These are phyloP conservation scores for Yamadazyma blattariae DNA, from an alignment of 1,139 yeast genomes.

Conservation along the genomic window DNA sequence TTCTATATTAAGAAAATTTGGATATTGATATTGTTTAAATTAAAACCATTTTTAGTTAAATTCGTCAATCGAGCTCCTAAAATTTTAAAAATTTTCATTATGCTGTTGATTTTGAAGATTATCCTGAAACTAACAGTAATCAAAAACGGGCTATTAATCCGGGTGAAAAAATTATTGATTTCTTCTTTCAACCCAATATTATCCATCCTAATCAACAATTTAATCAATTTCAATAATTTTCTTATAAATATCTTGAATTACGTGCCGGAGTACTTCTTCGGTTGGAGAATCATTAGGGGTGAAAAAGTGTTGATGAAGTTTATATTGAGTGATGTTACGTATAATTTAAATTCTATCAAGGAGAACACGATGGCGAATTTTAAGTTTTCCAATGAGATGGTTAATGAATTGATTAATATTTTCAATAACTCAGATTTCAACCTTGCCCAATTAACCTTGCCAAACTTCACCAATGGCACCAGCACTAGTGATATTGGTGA, in stretches of 20 bases:
- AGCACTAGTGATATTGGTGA: no score
- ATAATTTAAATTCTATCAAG: constrained; percentile 1
- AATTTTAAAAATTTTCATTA: not conserved
- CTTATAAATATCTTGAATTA: not conserved
- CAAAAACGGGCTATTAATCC: constrained; percentile 4
- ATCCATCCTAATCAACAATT: no score
- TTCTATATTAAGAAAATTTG: constrained; percentile 4
- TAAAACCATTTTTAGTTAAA: constrained; percentile 1
- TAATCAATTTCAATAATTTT: no score
- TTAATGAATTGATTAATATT: not conserved
- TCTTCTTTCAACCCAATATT: no score
- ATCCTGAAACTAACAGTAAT: not conserved
- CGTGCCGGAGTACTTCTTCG: constrained; percentile 23
- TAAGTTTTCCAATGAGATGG: constrained; percentile 1
- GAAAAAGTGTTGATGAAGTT: constrained; percentile 24
- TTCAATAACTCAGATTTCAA: no score
- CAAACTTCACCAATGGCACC: no score
- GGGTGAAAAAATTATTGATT: constrained; percentile 1
- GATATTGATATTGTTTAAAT: not conserved
- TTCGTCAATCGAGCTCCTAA: not conserved
- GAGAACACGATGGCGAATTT: not conserved
- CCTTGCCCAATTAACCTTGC: no score
- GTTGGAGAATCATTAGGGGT: constrained; percentile 36
- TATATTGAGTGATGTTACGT: constrained; percentile 18
- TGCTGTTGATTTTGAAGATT: not conserved